Evolutionary conservation across 2,329 filamentous ascomycete genomes (phyloP), one percentile per base, ranked within the genome.

Genomic region (Phialemonium atrogriseum): DNA sequence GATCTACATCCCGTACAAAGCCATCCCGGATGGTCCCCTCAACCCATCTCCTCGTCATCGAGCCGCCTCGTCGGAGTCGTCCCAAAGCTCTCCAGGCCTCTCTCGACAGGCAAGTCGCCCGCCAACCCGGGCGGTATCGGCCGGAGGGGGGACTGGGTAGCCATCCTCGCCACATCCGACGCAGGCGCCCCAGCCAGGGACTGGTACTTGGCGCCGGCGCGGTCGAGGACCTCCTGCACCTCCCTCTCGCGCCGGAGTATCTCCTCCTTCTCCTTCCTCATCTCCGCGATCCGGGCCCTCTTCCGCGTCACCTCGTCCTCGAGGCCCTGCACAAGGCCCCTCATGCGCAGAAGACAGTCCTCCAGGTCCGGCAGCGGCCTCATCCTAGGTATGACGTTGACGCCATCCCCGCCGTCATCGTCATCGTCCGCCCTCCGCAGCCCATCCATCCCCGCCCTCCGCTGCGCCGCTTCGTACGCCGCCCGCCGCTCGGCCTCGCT

Each of bases 401-500:
- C 43, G 22, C 54, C 44, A 22, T 49, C 52, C 10, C 46, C 35
- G 3, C 53, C 39, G 16, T 58, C 56, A 33, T 59, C 59, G 22
- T 62, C 59, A 12, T 61, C 54, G 27, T 60, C 54, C 10, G 51
- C 62, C 46, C 66, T 68, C 47, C 65, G 68, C 14, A 82, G 49
- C 0, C 78, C 82, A 46, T 89, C 88, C 61, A 91, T 81, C n/a
- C 86, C 89, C 4, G 84, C 83, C 13, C 82, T 73, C 7, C 84
- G 88, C 60, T 96, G 89, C 5, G 84, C 80, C 9, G 78, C 75
- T 55, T 94, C 88, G 58, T 94, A 96, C 1, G 85, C 88, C 3
- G 81, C 84, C 35, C 79, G 77, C 11, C 81, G 71, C 50, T 80
- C 77, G 0, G 76, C 77, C 26, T 80, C 73, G 2, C 70, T 77